Evolutionary conservation across 352 stramenopile genomes (phyloP), one percentile per base, ranked within the genome.

Genomic region (Phytophthora pini): DNA sequence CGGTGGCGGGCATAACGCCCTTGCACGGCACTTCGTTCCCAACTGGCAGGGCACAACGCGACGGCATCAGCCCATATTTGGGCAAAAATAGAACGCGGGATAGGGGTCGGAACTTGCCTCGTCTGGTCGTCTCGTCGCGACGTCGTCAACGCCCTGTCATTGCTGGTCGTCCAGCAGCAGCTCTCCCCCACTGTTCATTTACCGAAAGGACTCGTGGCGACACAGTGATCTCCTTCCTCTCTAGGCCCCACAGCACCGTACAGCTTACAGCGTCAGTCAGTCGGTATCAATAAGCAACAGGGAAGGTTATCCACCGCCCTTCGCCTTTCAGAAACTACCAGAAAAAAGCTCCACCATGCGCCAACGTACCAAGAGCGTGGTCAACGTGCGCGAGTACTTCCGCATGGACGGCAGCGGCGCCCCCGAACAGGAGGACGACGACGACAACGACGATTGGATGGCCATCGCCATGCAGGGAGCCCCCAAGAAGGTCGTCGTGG

Each of bases 361-460:
- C 29, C 80, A 84, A 50, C 82, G 85, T 26, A 92, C 85, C 43
- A 85, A 84, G 69, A 89, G 77, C 61, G 80, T 93, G 11, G 79
- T 90, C 41, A 90, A 75, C 61, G 73, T 85, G 41, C 65, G 76
- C 70, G 84, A 93, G 55, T 93, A 93, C 66, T 93, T 93, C 62
- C 74, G 80, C 51, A 70, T 75, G 43, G 80, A 86, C 66, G 77
- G 69, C 59, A 78, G 58, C 63, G 70, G 72, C 52, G 76, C 65
- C 24, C 68, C 82, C 39, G 72, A 80, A 39, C 64, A 80, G 60
- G 70, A 82, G 17, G 61, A 70, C 46, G 71, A 80, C 41, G 66
- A 73, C 48, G 75, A 88, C 41, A 68, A 80, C 12, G 80, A 89
- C 46, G 72, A 87, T 43, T 83, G 76, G 72, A 83, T 84, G 70